Conservation (phyloP, 2,329 filamentous ascomycete genomes). For the Botrytis hyacinthi region DNA sequence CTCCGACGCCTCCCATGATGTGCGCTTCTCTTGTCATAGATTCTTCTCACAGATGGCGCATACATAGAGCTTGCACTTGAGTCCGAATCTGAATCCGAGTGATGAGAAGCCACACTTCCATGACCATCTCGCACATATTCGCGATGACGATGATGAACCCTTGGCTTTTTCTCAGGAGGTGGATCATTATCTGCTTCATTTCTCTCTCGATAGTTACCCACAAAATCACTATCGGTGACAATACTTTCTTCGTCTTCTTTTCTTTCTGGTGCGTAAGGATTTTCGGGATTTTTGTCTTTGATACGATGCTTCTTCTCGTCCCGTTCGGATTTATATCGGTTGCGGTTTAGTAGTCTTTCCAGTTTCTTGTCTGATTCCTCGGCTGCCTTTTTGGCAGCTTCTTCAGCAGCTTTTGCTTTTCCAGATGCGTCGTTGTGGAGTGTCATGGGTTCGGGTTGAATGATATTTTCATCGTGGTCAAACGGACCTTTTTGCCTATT, state of each 20-base stretch:
- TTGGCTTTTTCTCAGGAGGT: not conserved
- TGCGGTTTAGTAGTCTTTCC: not conserved
- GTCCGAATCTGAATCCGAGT: not conserved
- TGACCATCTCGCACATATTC: not conserved
- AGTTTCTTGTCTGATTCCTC: not conserved
- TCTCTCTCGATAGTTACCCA: not conserved
- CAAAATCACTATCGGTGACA: constrained; percentile 4
- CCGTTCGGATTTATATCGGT: not conserved
- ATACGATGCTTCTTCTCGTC: not conserved
- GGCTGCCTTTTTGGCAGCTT: not conserved
- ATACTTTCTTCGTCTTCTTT: constrained; percentile 10
- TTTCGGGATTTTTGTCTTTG: not conserved
- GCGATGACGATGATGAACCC: not conserved
- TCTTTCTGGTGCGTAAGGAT: not conserved
- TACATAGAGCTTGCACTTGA: not conserved
- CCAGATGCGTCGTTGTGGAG: not conserved
- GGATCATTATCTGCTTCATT: not conserved
- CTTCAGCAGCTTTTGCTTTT: not conserved
- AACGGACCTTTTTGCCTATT: not conserved
- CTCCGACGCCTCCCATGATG: too few species aligned
- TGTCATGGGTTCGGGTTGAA: not conserved
- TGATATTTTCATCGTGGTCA: not conserved
- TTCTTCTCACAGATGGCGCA: not conserved
- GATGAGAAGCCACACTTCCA: not conserved
- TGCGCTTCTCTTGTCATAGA: not conserved